Evolutionary conservation across 306 rosid species (phyloP), one percentile per base, ranked within the genome.

Genomic region (Glycine soja): DNA sequence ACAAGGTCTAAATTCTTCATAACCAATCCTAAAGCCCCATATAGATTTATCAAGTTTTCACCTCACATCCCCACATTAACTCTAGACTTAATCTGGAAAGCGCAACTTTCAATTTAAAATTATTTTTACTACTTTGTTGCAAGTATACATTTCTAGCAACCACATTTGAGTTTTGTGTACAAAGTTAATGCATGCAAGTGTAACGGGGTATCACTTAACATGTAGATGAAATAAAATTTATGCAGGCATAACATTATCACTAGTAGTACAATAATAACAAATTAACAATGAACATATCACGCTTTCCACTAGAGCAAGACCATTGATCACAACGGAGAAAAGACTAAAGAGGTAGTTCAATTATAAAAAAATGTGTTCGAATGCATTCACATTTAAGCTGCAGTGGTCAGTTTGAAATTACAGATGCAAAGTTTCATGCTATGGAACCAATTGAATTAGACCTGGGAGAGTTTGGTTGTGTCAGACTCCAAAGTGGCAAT

Each of bases 381-480:
- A 42, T 7, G n/a, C 30, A 8, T 38, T 66, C 12, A 14, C 63
- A 62, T 64, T 80, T 10, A 16, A 54, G 32, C 81, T 14, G 14
- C 34, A 30, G 50, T 32, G 53, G 50, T 76, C 32, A 51, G 43
- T 56, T 63, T 62, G 69, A 57, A 53, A 72, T 48, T 68, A 56
- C 72, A 59, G 67, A 64, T 36, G 48, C 48, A 40, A 13, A 32
- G 9, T 14, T 15, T 65, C 7, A 59, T 50, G 18, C 34, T 32
- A 53, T 9, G 15, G 16, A 36, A 52, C 3, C 40, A 57, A 57
- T 62, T 57, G 45, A 18, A 19, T 70, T 16, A 70, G 42, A 70
- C 99, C 99, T 93, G 95, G 1, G 81, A 58, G 83, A 95, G 92
- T n/a, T 91, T 86, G 81, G 86, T 86, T 4, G 75, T 80, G 81